Evolutionary conservation across 2,329 filamentous ascomycete genomes (phyloP), one percentile per base, ranked within the genome.

Genomic region (Fusarium chlamydosporum): DNA sequence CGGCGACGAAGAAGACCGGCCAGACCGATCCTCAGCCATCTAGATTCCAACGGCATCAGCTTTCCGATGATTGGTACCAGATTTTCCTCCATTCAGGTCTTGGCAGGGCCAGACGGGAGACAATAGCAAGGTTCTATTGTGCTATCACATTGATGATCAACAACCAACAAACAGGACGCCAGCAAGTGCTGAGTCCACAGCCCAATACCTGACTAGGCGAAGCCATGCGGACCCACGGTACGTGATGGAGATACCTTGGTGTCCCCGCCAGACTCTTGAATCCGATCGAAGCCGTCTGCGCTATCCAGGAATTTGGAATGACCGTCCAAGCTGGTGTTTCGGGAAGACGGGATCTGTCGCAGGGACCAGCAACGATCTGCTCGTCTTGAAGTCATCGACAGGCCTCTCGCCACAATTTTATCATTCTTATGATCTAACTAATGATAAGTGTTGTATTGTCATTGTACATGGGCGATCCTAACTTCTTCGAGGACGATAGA

Each of bases 251-350:
- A 54, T 70, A 46, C 16, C 31, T 7, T 26, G 18, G 29, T 42
- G 10, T 43, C 67, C 31, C 8, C 38, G 42, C 41, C 58, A 16
- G 26, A 56, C 20, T 10, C 47, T 62, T 26, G 47, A 40, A 27
- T 51, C 51, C 27, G 54, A 47, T 26, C 47, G 42, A 40, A 52
- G 51, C 31, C 26, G 29, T 38, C 38, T 38, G n/a, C 33, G 26
- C 41, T 26, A 41, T 38, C n/a, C 10, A 38, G 51, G 23, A 43
- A 70, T 70, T 61, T 68, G 58, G 58, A 70, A 68, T 68, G 40
- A 26, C 13, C 37, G 35, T 65, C 47, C 23, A 29, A 51, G 53
- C 48, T 42, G 54, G 20, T 70, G 58, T 65, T 58, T 51, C 61
- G 47, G 34, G 57, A 54, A 54, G 40, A 48, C 45, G 42, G 35